Percentiles rank a stretch among this genome's conserved stretches.
These are phyloP conservation scores for Cyberlindnera mycetangii DNA, from an alignment of 805 yeast species.

Conservation along the genomic window DNA sequence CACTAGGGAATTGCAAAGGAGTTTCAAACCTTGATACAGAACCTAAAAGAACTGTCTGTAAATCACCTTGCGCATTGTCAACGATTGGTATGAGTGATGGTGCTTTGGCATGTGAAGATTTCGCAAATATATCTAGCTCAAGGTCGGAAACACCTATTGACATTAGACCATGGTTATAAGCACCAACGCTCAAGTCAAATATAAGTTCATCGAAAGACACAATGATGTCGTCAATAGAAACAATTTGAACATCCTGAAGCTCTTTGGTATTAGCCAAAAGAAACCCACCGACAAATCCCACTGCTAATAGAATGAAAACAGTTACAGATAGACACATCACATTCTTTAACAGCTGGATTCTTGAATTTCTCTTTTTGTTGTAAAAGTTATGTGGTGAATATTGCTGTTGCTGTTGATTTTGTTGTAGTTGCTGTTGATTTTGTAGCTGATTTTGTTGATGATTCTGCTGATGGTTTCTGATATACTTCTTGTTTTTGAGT, in stretches of 20 bases:
- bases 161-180: conserved; percentile 85
- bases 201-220: conserved; percentile 83
- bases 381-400: conserved; percentile 50
- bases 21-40: conserved; percentile 63
- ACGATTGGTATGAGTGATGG: conserved; percentile 8
- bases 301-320: conserved; percentile 47
- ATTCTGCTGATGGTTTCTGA: conserved; percentile 13
- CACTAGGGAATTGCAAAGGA: conserved; percentile 73
- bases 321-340: conserved; percentile 34
- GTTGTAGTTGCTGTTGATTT: no score
- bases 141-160: conserved; percentile 59
- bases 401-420: conserved; percentile 25
- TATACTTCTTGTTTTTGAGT: conserved; percentile 21
- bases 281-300: conserved; percentile 83
- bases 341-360: conserved; percentile 33
- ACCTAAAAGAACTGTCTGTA: conserved; percentile 73
- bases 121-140: conserved; percentile 84
- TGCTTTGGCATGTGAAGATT: conserved; percentile 45
- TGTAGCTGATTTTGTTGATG: conserved; percentile 15
- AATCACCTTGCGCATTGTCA: conserved; percentile 18
- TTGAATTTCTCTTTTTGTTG: conserved; percentile 27
- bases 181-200: conserved; percentile 73
- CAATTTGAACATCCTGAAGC: conserved; percentile 60
- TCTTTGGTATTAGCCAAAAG: conserved; percentile 85
- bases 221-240: conserved; percentile 63